phyloP scores from a whole-genome alignment of 2,329 filamentous ascomycete species.

The Talaromyces rugulosus region DNA sequence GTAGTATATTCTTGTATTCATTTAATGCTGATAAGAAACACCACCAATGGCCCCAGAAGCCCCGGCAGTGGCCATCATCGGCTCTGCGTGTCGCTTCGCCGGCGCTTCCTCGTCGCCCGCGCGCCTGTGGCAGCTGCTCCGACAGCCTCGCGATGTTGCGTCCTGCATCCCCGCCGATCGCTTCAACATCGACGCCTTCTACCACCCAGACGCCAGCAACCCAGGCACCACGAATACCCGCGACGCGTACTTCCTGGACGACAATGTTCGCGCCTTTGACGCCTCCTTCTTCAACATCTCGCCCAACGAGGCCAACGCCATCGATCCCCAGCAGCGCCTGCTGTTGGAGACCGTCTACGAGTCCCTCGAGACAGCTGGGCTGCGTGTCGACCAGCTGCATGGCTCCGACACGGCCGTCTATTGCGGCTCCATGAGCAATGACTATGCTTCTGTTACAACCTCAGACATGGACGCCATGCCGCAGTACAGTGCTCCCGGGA shows the following conservation, averaged over 20 bases:
- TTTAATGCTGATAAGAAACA: too few relatives aligned
- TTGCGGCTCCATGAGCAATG: constrained; percentile 20
- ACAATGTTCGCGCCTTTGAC: constrained; percentile 21
- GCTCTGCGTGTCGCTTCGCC: constrained; percentile 8
- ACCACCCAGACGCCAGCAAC: constrained; percentile 27
- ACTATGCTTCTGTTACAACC: constrained; percentile 28
- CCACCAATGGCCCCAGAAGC: background rate
- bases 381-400: constrained; percentile 15
- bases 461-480: background rate
- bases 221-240: constrained; percentile 23
- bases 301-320: constrained; percentile 26
- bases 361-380: constrained; percentile 21
- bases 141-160: constrained; percentile 9
- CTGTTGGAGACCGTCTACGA: constrained; percentile 40
- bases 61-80: constrained; percentile 7
- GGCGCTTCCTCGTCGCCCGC: background rate
- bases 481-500: background rate
- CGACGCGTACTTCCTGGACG: constrained; percentile 20
- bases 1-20: too few relatives aligned
- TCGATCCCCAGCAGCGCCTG: constrained; percentile 24
- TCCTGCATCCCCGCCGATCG: background rate
- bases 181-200: constrained; percentile 14
- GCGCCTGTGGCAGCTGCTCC: constrained; percentile 14
- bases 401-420: constrained; percentile 26
- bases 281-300: constrained; percentile 21